Evolutionary conservation across 441 rosid species (phyloP), one percentile per base, ranked within the genome.

Genomic region (Arabidopsis lyrata): DNA sequence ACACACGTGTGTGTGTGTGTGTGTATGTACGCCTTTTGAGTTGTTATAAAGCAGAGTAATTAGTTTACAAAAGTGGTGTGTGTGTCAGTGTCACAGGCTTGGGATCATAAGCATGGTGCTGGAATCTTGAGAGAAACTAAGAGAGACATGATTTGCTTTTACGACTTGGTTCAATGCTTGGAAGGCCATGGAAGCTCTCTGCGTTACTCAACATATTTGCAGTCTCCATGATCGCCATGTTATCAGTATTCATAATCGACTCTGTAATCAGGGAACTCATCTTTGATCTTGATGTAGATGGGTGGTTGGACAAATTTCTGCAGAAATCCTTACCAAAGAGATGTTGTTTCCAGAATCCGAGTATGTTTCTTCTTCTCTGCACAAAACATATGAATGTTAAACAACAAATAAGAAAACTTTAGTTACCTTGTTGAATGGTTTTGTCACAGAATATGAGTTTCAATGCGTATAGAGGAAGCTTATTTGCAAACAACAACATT

Each of bases 131-230:
- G 85, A 84, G 6, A 56, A 5, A 10, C 81, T 89, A 77, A 87
- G 96, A 72, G 78, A 59, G 24, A 70, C 87, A 12, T 94, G 97
- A 61, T 91, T 88, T 68, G 90, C 90, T 8, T 32, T 91, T 1
- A 3, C 74, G 0, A 78, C 75, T 16, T 88, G 88, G 93, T 62
- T 69, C 47, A 93, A 93, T 52, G 97, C 90, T 57, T 89, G 96
- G 97, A 86, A 62, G 68, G 96, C 93, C n/a, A 77, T 93, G 80
- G 96, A 89, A 36, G 94, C 81, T 62, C 55, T 87, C 31, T 86
- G 96, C 34, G 60, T 90, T 4, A 82, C 85, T 11, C 68, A 89
- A 11, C 72, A 73, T 13, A 75, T 89, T 32, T 93, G 92, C 11
- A 73, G n/a, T 22, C 79, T 80, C 45, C 95, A 89, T 62, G 18